Percentiles rank a stretch among this genome's conserved stretches.
Conservation (phyloP, 2,329 filamentous ascomycete genomes). For the Acarospora socialis region DNA sequence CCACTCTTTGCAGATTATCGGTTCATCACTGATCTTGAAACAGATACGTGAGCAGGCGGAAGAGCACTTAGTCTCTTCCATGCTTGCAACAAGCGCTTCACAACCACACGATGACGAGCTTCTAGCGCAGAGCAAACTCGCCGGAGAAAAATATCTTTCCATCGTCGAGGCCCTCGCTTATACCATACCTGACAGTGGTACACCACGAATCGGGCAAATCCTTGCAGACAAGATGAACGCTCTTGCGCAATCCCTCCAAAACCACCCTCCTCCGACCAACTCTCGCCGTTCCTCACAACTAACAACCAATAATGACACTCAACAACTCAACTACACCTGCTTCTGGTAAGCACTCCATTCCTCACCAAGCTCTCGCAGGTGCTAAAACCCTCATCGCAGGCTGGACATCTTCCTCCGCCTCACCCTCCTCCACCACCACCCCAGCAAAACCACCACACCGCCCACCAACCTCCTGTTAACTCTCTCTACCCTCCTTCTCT, state of each 20-base stretch:
- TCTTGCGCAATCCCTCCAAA: too few species aligned
- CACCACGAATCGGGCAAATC: conserved; percentile 19
- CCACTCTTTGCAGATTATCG: too few species aligned
- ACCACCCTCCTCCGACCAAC: conserved; percentile 23
- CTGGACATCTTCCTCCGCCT: conserved; percentile 24
- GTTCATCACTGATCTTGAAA: too few species aligned
- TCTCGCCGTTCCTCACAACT: conserved; percentile 16
- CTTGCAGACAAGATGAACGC: conserved; percentile 30
- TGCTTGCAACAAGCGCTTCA: conserved; percentile 6
- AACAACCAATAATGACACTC: conserved; percentile 13
- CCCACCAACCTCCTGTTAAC: too few species aligned
- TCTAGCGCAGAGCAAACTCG: conserved; percentile 16
- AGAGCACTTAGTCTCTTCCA: too few species aligned
- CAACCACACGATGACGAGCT: conserved; percentile 2
- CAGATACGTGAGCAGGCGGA: too few species aligned
- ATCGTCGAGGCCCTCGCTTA: conserved; percentile 26
- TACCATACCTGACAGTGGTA: conserved; percentile 23
- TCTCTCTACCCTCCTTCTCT: conserved; percentile 8
- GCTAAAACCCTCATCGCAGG: too few species aligned
- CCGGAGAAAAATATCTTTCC: conserved; percentile 24
- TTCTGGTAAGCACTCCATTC: too few species aligned
- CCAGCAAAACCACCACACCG: too few species aligned
- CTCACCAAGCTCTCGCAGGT: too few species aligned
- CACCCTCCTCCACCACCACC: conserved; percentile 23
- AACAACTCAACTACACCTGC: conserved; percentile 20